phyloP scores from a whole-genome alignment of 768 basidiomycete genomes.

The Pleurotus ostreatus region DNA sequence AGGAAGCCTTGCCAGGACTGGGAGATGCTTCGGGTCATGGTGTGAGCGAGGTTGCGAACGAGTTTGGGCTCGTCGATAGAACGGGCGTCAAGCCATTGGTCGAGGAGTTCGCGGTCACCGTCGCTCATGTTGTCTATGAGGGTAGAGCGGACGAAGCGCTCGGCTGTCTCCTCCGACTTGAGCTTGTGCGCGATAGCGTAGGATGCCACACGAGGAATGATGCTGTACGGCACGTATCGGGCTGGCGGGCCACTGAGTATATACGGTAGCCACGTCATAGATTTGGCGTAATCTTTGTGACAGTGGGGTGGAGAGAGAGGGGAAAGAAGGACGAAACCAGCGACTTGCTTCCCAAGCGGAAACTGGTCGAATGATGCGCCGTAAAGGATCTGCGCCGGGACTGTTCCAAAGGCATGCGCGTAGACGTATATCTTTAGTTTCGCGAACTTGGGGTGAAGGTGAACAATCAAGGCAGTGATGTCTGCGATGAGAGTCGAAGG shows the following conservation, averaged over 20 bases:
- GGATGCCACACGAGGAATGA: constrained; percentile 28
- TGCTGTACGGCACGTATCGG: constrained; percentile 36
- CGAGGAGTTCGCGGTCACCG: constrained; percentile 35
- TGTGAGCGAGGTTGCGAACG: constrained; percentile 36
- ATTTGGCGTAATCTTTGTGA: constrained; percentile 40
- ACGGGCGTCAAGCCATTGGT: constrained; percentile 35
- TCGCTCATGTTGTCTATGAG: constrained; percentile 31
- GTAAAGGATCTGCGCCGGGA: constrained; percentile 53
- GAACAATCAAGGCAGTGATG: constrained; percentile 41
- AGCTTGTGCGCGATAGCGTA: constrained; percentile 29
- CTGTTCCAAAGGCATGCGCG: constrained; percentile 53
- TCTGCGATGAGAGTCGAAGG: constrained; percentile 38
- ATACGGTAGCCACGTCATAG: constrained; percentile 44
- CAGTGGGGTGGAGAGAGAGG: constrained; percentile 43
- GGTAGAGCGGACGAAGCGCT: constrained; percentile 31
- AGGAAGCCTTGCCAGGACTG: constrained; percentile 51
- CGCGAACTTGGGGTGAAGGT: constrained; percentile 40
- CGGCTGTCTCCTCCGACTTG: constrained; percentile 33
- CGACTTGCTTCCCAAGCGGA: constrained; percentile 42
- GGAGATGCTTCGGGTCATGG: constrained; percentile 42
- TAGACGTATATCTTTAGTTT: constrained; percentile 43
- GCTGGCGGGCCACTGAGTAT: constrained; percentile 41
- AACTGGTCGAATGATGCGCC: constrained; percentile 47
- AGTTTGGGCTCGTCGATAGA: constrained; percentile 39
- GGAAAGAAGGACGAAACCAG: constrained; percentile 42